A percentile compares a stretch with the other conserved stretches of the same genome.
Conservation (phyloP, 208 protist species). For the Acanthamoeba culbertsoni region DNA sequence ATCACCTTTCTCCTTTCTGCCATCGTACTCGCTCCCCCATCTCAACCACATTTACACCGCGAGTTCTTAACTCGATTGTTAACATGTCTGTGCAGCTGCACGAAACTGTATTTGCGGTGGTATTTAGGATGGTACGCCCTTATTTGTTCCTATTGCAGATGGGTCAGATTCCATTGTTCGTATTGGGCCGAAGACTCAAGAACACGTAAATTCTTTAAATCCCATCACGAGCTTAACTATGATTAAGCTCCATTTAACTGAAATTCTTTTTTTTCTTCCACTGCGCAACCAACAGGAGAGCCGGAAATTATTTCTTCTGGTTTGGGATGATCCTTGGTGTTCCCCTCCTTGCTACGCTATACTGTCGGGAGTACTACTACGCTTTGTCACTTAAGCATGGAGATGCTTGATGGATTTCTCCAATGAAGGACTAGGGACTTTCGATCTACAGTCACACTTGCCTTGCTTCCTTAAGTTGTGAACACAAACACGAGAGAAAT, state of each 20-base stretch:
- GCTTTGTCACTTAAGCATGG: slow-evolving; percentile 22
- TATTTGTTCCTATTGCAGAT: slow-evolving; percentile 50
- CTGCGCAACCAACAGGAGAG: neutral
- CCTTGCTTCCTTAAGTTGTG: too few relatives aligned
- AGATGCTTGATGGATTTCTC: too few relatives aligned
- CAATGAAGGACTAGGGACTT: too few relatives aligned
- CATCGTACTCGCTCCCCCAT: neutral
- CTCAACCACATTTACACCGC: neutral
- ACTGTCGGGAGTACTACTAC: slow-evolving; percentile 58
- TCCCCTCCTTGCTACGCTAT: slow-evolving; percentile 47
- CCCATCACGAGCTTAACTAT: neutral
- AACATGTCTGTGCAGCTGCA: slow-evolving; percentile 28
- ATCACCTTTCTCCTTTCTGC: slow-evolving; percentile 71
- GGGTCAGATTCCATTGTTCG: slow-evolving; percentile 55
- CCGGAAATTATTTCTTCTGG: slow-evolving; percentile 59
- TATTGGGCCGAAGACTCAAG: slow-evolving; percentile 14
- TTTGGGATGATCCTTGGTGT: slow-evolving; percentile 42
- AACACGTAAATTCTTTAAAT: neutral
- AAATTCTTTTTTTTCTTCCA: neutral
- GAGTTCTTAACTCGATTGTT: neutral
- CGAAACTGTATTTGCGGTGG: slow-evolving; percentile 34
- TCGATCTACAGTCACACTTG: too few relatives aligned
- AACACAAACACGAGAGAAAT: too few relatives aligned
- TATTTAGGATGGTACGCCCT: slow-evolving; percentile 35
- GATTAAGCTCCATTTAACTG: neutral